A percentile compares a stretch with the other conserved stretches of the same genome.
These are phyloP conservation scores for Lobosporangium transversale DNA, from an alignment of 192 early-diverging fungal genomes.

Conservation along the genomic window DNA sequence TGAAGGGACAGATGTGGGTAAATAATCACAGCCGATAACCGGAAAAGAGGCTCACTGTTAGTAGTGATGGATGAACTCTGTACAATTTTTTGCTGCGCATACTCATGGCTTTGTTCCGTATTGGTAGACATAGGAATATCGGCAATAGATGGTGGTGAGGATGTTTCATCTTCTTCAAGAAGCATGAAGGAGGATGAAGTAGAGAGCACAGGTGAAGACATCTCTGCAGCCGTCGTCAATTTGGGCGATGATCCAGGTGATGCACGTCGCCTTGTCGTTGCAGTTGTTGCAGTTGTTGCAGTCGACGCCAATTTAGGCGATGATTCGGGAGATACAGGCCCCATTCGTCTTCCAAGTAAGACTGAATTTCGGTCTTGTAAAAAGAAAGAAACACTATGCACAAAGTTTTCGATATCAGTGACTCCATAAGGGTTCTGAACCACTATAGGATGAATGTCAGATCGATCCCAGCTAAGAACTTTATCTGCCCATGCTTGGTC, in stretches of 20 bases:
- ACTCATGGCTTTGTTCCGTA: too few relatives aligned
- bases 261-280: too few relatives aligned
- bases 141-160: not conserved
- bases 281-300: too few relatives aligned
- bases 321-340: not conserved
- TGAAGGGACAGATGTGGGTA: not conserved
- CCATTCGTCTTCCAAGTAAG: not conserved
- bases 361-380: not conserved
- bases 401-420: not conserved
- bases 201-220: not conserved
- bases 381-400: not conserved
- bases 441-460: constrained; percentile 2
- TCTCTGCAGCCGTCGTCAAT: too few relatives aligned
- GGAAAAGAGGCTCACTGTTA: not conserved
- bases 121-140: too few relatives aligned
- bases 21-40: constrained; percentile 6
- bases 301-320: not conserved
- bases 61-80: not conserved
- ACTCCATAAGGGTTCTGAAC: not conserved
- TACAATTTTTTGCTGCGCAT: too few relatives aligned
- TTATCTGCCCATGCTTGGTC: constrained; percentile 1
- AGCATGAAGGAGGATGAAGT: not conserved
- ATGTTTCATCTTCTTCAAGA: not conserved
- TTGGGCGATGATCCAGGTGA: too few relatives aligned
- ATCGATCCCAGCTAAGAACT: constrained; percentile 1